These are phyloP conservation scores for Diaporthe vaccinii DNA, from an alignment of 2,329 filamentous ascomycete species.

Conservation along the genomic window DNA sequence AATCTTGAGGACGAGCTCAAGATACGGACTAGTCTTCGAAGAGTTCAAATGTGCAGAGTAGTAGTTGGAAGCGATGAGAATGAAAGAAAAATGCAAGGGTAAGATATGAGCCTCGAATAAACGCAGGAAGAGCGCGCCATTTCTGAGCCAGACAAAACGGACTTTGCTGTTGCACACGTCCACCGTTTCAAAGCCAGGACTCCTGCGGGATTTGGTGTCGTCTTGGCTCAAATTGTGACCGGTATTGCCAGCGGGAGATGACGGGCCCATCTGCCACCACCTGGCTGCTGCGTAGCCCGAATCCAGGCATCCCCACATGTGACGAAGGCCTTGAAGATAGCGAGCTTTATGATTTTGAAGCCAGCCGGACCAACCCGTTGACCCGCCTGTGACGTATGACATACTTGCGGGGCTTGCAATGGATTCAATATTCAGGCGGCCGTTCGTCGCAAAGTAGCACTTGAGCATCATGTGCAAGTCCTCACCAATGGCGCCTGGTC, in stretches of 20 bases:
- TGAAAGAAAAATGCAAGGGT: neutral
- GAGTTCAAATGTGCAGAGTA: neutral
- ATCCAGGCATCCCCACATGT: constrained; percentile 28
- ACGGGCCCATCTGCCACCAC: neutral
- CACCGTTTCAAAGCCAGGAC: too few species aligned
- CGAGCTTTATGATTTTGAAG: constrained; percentile 21
- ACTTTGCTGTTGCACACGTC: neutral
- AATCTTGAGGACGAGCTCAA: neutral
- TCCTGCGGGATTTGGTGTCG: neutral
- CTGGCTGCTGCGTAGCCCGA: constrained; percentile 6
- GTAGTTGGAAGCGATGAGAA: constrained; percentile 17
- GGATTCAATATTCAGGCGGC: constrained; percentile 9
- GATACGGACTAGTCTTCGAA: neutral
- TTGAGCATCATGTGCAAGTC: constrained; percentile 33
- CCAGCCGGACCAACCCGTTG: neutral
- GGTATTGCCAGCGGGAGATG: neutral
- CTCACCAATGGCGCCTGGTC: constrained; percentile 22
- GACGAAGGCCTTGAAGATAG: constrained; percentile 22
- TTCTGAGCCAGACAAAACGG: constrained; percentile 1
- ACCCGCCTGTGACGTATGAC: constrained; percentile 13
- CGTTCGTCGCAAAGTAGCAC: constrained; percentile 28
- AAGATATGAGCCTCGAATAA: constrained; percentile 23
- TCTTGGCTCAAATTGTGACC: neutral
- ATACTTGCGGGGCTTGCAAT: constrained; percentile 19
- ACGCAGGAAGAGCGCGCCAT: constrained; percentile 17